phyloP scores from a whole-genome alignment of 2,329 filamentous ascomycete genomes.

The Bipolaris oryzae region DNA sequence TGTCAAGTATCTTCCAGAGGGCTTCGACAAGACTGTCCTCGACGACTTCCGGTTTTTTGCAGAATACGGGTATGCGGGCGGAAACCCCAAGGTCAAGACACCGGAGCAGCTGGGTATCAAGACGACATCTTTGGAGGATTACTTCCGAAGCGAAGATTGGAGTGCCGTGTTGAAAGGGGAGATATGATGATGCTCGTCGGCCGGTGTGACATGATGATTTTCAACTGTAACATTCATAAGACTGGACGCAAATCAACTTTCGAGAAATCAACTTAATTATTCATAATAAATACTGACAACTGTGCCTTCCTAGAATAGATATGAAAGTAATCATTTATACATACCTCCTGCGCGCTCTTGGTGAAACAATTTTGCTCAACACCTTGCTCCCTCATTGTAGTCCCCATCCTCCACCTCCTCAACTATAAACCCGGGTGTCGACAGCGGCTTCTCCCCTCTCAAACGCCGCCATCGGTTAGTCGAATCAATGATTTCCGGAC shows the following conservation, averaged over 20 bases:
- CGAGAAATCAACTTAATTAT: no score
- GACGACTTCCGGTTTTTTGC: constrained; percentile 8
- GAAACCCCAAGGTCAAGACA: constrained; percentile 11
- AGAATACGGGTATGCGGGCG: constrained; percentile 10
- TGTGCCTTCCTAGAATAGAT: no score
- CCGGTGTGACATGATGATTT: neutral
- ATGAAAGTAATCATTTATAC: no score
- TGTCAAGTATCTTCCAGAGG: constrained; percentile 8
- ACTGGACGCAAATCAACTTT: no score
- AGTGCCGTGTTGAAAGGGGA: constrained; percentile 7
- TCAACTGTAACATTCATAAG: neutral
- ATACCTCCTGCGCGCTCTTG: no score
- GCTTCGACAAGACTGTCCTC: neutral
- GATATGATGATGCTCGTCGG: neutral
- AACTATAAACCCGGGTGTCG: constrained; percentile 1
- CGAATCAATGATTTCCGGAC: constrained; percentile 45
- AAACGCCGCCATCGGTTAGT: constrained; percentile 26
- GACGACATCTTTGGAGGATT: constrained; percentile 10
- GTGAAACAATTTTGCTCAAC: neutral
- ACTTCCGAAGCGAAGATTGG: constrained; percentile 6
- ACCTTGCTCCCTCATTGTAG: neutral
- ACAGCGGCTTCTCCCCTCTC: constrained; percentile 18
- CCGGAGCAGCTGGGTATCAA: constrained; percentile 10
- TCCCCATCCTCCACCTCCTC: neutral
- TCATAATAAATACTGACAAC: neutral